Base-by-base conservation (phyloP, 1,284 basidiomycete species). In the Ustanciosporium gigantosporum region DNA sequence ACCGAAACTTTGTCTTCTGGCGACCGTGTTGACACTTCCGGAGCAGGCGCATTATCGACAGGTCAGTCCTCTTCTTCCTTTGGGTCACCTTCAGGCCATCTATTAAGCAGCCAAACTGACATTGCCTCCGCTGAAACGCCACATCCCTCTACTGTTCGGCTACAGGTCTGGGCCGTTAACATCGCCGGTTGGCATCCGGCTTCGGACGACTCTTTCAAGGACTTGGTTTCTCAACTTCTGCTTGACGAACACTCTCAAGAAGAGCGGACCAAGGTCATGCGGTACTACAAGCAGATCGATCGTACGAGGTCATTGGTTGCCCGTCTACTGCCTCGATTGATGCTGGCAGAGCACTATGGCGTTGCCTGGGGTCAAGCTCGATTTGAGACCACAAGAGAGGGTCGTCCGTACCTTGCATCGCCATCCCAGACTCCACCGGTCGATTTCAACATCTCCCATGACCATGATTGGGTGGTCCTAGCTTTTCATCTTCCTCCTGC, bases 361-460 rank as follows among this genome's bases (percentile, higher is more conserved):
- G 17, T 49, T 1, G 25, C 37, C 14, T 46, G 42, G 38, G 40
- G 55, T 5, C 36, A 19, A 0, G 24, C 48, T 3, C 29, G 42
- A 0, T 60, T 66, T 23, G 31, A 31, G 1, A 16, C 49, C 0
- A 60, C 58, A 13, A 25, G 5, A 0, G 49, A 59, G 17, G 68
- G 68, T 8, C 55, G 68, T 2, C 68, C 68, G 4, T 68, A 31
- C 16, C 4, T 56, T 6, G 16, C 21, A 1, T 17, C 37, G n/a
- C 60, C 65, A 1, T 5, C 15, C 6, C 23, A 15, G 7, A 13
- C 25, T 3, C 13, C 22, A 16, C 23, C 31, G 13, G 20, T 66
- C 16, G 75, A 76, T 47, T 73, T 56, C 45, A 77, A 77, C 43
- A 40, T 76, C 20, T 60, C 72, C 11, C 75, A 77, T 37, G 75